Evolutionary conservation across 208 protist genomes (phyloP), one percentile per base, ranked within the genome.

Genomic region (Vickermania ingenoplastis): DNA sequence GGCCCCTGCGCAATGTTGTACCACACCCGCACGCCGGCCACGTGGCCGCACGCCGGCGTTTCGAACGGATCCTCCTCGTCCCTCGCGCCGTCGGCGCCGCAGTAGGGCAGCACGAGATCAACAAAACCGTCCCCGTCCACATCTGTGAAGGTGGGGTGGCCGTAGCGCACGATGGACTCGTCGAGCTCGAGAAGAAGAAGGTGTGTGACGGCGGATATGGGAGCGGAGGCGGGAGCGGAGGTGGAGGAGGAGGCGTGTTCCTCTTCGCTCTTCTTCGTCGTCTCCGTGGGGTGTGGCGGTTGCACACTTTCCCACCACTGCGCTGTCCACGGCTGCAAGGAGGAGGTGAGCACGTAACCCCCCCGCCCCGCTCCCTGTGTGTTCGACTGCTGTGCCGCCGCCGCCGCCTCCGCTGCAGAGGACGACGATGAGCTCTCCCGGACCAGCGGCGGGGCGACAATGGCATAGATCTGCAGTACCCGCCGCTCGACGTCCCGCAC

Each of bases 121-220:
- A 64, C 57, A 7, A 59, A 63, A 27, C 70, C 70, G 57, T 76
- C 70, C 23, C 65, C 70, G 23, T 71, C 68, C 1, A 71, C 22
- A 55, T 75, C 69, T 2, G 59, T 56, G 26, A 60, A 17, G n/a
- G 2, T 62, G 22, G 64, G 69, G 25, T 57, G 57, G 24, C 69
- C 69, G 26, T 67, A 67, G 11, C 22, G 24, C 26, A 41, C n/a
- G n/a, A 57, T 59, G 24, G 29, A 3, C 0, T 52, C 36, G 11
- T 45, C 36, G 11, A 45, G 36, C 36, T 45, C 36, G 11, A 45
- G 36, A 7, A 45, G 36, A 7, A 45, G 36, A 17, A n/a, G 36
- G 17, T 45, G 36, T 17, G 11, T 7, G 11, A 45, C 36, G 17
- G 36, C 36, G 11, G 36, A 7, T n/a, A 45, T n/a, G 36, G 36